Evolutionary conservation across 2,329 filamentous ascomycete genomes (phyloP).

Genomic region (Penicillium palitans): DNA sequence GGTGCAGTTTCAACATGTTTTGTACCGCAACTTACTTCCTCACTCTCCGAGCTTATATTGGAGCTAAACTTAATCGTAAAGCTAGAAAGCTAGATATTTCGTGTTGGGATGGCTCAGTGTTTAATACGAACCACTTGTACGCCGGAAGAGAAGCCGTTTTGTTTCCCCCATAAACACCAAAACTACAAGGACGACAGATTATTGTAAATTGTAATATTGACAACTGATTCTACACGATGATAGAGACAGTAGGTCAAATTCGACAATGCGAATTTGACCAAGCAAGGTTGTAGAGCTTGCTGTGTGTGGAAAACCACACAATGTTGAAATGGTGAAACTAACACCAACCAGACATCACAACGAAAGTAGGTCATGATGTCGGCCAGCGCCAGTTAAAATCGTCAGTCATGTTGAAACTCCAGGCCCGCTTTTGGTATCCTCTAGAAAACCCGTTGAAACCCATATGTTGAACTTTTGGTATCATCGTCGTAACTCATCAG

Average conservation of each 20-base stretch:
- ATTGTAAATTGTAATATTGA: slow-evolving; percentile 22
- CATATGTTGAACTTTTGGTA: slow-evolving; percentile 47
- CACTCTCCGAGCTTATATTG: neutral
- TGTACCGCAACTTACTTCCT: neutral
- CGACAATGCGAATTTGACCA: slow-evolving; percentile 27
- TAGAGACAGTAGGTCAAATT: slow-evolving; percentile 24
- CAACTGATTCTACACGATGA: slow-evolving; percentile 24
- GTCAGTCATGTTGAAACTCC: slow-evolving; percentile 46
- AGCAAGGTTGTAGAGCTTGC: slow-evolving; percentile 22
- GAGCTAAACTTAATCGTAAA: neutral
- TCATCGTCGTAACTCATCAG: slow-evolving; percentile 45
- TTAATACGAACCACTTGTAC: neutral
- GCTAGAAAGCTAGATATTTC: neutral
- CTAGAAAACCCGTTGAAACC: slow-evolving; percentile 41
- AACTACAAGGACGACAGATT: neutral
- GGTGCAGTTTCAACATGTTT: neutral
- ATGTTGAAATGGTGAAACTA: slow-evolving; percentile 40
- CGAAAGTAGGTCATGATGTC: slow-evolving; percentile 15
- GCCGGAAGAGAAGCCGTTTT: neutral
- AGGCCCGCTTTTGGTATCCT: slow-evolving; percentile 38
- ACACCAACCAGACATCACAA: slow-evolving; percentile 21
- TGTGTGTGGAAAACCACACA: slow-evolving; percentile 25
- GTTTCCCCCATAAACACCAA: neutral
- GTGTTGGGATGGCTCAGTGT: neutral
- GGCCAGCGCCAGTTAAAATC: slow-evolving; percentile 51